These are phyloP conservation scores for Mycena belliarum DNA, from an alignment of 768 basidiomycete genomes.

Conservation along the genomic window DNA sequence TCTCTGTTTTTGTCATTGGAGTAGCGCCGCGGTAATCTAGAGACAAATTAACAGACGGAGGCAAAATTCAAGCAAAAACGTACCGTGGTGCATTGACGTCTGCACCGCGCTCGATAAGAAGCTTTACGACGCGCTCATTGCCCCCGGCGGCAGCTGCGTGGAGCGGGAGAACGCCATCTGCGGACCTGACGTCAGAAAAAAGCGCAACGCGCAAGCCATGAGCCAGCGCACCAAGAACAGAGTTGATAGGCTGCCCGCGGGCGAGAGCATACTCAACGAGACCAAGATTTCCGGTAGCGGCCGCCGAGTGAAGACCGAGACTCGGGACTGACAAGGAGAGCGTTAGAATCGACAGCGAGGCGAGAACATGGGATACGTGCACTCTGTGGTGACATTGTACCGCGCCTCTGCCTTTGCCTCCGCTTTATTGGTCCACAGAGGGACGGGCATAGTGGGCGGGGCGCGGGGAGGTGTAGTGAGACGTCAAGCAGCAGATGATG, in stretches of 20 bases:
- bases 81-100: slow-evolving; percentile 96
- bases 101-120: slow-evolving; percentile 92
- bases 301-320: slow-evolving; percentile 76
- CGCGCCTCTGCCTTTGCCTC: slow-evolving; percentile 40
- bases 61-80: slow-evolving; percentile 27
- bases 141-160: slow-evolving; percentile 95
- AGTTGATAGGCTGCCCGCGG: slow-evolving; percentile 95
- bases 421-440: slow-evolving; percentile 50
- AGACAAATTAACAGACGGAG: slow-evolving; percentile 13
- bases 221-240: slow-evolving; percentile 59
- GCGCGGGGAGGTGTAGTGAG: slow-evolving; percentile 17
- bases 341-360: neutral
- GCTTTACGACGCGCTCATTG: slow-evolving; percentile 81
- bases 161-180: slow-evolving; percentile 88
- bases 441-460: slow-evolving; percentile 45
- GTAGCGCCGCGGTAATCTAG: slow-evolving; percentile 72
- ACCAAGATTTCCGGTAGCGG: slow-evolving; percentile 85
- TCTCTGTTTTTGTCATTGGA: slow-evolving; percentile 70
- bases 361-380: slow-evolving; percentile 34
- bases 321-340: slow-evolving; percentile 56
- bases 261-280: slow-evolving; percentile 91
- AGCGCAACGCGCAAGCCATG: neutral
- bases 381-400: slow-evolving; percentile 61
- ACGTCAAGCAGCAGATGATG: slow-evolving; percentile 16
- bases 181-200: neutral